phyloP scores from a whole-genome alignment of 2,329 filamentous ascomycete genomes.

The Monascus ruber region DNA sequence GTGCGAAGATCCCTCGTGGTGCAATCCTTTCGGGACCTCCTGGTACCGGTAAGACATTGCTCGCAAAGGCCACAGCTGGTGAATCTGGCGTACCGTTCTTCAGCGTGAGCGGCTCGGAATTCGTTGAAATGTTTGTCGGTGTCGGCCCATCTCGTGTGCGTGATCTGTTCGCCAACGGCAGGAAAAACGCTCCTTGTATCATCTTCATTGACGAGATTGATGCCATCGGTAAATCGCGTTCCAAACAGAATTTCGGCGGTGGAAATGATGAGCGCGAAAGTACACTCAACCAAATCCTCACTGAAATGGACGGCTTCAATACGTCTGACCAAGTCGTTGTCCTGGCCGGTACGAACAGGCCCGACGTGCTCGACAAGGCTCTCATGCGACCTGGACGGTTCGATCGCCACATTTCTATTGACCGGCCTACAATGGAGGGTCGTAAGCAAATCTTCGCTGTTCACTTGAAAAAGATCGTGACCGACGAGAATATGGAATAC shows the following conservation, averaged over 20 bases:
- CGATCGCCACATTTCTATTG: slow-evolving; percentile 90
- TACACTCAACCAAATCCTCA: slow-evolving; percentile 95
- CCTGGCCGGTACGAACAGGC: slow-evolving; percentile 88
- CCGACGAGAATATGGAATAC: slow-evolving; percentile 77
- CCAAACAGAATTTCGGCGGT: slow-evolving; percentile 71
- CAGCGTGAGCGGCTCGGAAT: slow-evolving; percentile 96
- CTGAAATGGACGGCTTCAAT: slow-evolving; percentile 99
- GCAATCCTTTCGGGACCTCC: slow-evolving; percentile 95
- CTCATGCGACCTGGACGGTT: slow-evolving; percentile 95
- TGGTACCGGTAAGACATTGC: slow-evolving; percentile 93
- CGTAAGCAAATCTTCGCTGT: slow-evolving; percentile 93
- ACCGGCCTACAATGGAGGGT: slow-evolving; percentile 91
- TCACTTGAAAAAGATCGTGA: slow-evolving; percentile 89
- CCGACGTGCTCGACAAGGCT: slow-evolving; percentile 88
- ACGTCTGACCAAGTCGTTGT: slow-evolving; percentile 94
- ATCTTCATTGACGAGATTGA: slow-evolving; percentile 99
- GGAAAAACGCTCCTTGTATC: slow-evolving; percentile 95
- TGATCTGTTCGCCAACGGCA: slow-evolving; percentile 85
- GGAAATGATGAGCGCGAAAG: slow-evolving; percentile 96
- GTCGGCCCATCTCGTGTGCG: slow-evolving; percentile 91
- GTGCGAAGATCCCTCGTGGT: slow-evolving; percentile 93
- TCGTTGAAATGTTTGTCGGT: slow-evolving; percentile 99
- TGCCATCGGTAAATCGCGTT: slow-evolving; percentile 83
- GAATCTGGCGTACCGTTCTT: slow-evolving; percentile 97
- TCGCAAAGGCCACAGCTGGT: slow-evolving; percentile 94